Base-by-base conservation (phyloP, 106 monocot genomes). In the Cymbidium sinense region DNA sequence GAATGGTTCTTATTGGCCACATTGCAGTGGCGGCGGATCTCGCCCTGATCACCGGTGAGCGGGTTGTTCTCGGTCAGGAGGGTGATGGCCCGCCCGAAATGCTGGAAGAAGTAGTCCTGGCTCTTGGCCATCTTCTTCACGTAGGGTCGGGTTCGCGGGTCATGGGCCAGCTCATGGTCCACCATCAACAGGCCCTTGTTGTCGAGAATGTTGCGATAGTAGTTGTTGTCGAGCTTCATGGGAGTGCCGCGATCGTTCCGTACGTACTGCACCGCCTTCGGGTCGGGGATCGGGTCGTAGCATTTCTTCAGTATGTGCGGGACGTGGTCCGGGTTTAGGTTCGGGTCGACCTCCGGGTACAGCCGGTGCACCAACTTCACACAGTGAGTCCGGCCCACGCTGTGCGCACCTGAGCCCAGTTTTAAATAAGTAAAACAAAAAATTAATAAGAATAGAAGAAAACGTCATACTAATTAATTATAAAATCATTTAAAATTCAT, bases 161-260 rank as follows among this genome's bases (percentile, higher is more conserved):
- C 89, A 37, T 87, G 35, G 52, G 88, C 89, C 20, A 93, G 87
- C 77, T 88, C 80, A 80, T 93, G 93, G 77, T 93, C 93, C 50
- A 93, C 93, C 12, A 81, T 41, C 55, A 93, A 84, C 4, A 93
- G 81, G 61, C 93, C 93, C 87, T 90, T 89, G 89, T 86, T 76
- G 64, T 89, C 89, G 3, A 93, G 81, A 50, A 93, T 93, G 86
- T 93, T 93, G 76, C 61, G 58, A 86, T 93, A 93, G 86, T 93
- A 93, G 89, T 93, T 89, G 86, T 93, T 93, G 88, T 93, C 93
- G 0, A 93, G 93, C 74, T 80, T 84, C 93, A 93, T 93, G 7
- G 89, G 93, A 1, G 93, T 90, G 39, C 87, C 89, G 0, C 93
- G 83, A 82, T 93, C 93, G 74, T 93, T 93, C 21, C 89, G 77